A percentile compares a stretch with the other conserved stretches of the same genome.
These are phyloP conservation scores for Trifolium pratense DNA, from an alignment of 306 rosid species.

Conservation along the genomic window DNA sequence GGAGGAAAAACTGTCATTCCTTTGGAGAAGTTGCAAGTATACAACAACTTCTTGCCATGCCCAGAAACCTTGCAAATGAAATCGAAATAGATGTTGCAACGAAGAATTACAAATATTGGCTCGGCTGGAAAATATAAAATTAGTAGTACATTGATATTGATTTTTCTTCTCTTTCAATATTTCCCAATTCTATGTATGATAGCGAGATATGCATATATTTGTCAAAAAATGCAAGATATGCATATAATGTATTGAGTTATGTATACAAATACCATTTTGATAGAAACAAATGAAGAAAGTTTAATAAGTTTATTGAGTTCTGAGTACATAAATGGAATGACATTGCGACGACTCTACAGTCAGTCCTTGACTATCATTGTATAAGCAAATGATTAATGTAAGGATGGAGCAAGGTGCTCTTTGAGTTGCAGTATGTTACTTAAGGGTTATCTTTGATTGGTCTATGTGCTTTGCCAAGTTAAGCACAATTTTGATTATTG, in stretches of 20 bases:
- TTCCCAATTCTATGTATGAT: constrained; percentile 39
- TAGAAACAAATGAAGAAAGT: constrained; percentile 24
- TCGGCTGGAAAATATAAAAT: constrained; percentile 37
- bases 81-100: constrained; percentile 40
- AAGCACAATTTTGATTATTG: constrained; percentile 15
- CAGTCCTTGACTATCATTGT: not conserved
- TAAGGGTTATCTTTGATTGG: constrained; percentile 23
- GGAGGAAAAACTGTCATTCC: constrained; percentile 47
- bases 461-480: constrained; percentile 46
- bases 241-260: constrained; percentile 41
- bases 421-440: constrained; percentile 39
- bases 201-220: constrained; percentile 40
- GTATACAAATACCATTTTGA: constrained; percentile 39
- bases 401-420: not conserved
- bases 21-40: constrained; percentile 42
- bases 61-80: constrained; percentile 42
- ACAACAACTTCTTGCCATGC: constrained; percentile 34
- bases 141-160: constrained; percentile 14
- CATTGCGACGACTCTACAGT: not conserved
- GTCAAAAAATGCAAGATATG: not conserved
- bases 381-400: constrained; percentile 29
- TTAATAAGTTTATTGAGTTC: not conserved
- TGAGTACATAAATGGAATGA: not conserved
- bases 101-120: constrained; percentile 37
- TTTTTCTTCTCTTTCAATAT: constrained; percentile 32